Evolutionary conservation across 768 basidiomycete genomes (phyloP), one percentile per base, ranked within the genome.

Genomic region (Phlebiopsis gigantea): DNA sequence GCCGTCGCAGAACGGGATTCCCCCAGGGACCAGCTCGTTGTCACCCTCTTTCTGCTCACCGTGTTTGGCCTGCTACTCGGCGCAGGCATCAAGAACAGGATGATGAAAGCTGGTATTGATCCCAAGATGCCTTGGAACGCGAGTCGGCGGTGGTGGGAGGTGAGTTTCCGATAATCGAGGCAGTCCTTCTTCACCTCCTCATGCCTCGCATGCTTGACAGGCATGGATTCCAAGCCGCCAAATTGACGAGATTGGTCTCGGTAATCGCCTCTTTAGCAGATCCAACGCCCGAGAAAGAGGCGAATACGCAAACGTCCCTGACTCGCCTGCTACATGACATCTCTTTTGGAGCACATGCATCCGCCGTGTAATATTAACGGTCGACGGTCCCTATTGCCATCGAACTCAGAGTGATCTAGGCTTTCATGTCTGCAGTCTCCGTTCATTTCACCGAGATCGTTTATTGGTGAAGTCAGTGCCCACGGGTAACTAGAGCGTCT

Each of bases 11-110:
- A 95, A 75, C 83, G 94, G 59, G 93, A 96, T 75, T 94, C 91
- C 19, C 94, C 94, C n/a, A 75, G 93, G 69, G 94, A 97, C 73
- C 93, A 96, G 67, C 77, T 95, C 26, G 88, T 96, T 29, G 94
- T 96, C 46, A 93, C 93, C 17, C 76, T 95, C 51, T 97, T 96
- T 75, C 76, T 96, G 26, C 73, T 97, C 61, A 89, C 85, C 28
- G 87, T 97, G 25, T 87, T 95, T 63, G 92, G 91, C 21, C 79
- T 96, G 56, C 74, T 96, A 43, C 75, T 96, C 24, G 87, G 83
- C 50, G 91, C 92, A 30, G 91, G 91, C 14, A 82, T 96, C 66
- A 90, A 88, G 74, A 84, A 77, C 63, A 81, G 88, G 59, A 88
- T 93, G 82, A 66, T 85, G 57, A 90, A 87, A 68, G 89, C 88